phyloP scores from a whole-genome alignment of 495 filamentous ascomycete genomes.

The Penicillium longicatenatum region DNA sequence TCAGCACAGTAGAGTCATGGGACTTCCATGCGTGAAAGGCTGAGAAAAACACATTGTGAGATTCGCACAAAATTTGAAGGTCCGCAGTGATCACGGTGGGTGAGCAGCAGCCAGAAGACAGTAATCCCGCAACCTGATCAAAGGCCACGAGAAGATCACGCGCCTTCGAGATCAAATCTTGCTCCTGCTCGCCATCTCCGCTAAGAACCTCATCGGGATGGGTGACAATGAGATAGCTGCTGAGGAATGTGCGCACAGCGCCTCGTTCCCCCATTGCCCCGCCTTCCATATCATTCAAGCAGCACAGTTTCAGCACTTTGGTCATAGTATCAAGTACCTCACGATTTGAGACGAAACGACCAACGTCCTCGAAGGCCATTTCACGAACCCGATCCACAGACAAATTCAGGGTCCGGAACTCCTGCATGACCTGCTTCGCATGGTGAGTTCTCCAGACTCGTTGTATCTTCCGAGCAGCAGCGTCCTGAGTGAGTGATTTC shows the following conservation, averaged over 20 bases:
- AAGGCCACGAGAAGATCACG: conserved; percentile 81
- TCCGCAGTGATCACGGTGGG: conserved; percentile 41
- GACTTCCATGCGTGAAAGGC: conserved; percentile 96
- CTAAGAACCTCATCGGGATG: conserved; percentile 90
- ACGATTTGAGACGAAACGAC: conserved; percentile 72
- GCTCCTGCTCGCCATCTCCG: conserved; percentile 81
- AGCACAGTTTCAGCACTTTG: conserved; percentile 73
- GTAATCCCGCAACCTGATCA: conserved; percentile 69
- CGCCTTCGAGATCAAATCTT: conserved; percentile 87
- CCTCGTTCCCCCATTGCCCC: conserved; percentile 74
- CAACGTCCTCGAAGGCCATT: conserved; percentile 81
- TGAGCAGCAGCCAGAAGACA: conserved; percentile 56
- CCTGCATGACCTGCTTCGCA: conserved; percentile 60
- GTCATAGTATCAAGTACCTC: conserved; percentile 69
- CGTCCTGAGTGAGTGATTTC: conserved; percentile 58
- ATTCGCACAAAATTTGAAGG: conserved; percentile 51
- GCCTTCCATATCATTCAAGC: conserved; percentile 68
- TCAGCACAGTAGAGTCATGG: conserved; percentile 78
- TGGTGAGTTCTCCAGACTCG: conserved; percentile 69
- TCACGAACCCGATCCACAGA: conserved; percentile 73
- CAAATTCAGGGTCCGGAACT: conserved; percentile 69
- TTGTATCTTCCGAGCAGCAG: conserved; percentile 75
- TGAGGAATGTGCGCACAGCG: conserved; percentile 85
- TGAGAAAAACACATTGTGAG: conserved; percentile 81
- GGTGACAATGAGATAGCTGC: conserved; percentile 88